Evolutionary conservation across 306 rosid species (phyloP).

Genomic region (Sicyos baderoa): DNA sequence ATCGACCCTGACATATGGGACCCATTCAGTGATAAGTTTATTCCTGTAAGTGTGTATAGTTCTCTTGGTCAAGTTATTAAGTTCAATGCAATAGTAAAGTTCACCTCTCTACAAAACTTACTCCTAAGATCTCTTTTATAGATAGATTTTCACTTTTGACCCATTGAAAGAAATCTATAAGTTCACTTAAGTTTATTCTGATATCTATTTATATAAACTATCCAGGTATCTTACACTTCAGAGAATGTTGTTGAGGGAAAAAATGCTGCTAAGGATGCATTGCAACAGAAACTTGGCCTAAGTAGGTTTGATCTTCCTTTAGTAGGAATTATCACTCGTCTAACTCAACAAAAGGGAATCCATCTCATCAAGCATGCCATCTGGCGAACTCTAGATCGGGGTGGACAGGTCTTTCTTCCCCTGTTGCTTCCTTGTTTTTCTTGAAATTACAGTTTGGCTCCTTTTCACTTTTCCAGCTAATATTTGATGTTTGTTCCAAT

Average conservation of each 20-base stretch:
- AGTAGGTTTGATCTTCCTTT: conserved; percentile 66
- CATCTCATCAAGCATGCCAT: conserved; percentile 95
- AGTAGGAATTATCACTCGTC: conserved; percentile 71
- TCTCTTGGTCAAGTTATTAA: neutral
- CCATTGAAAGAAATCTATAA: neutral
- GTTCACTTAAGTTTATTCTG: conserved; percentile 4
- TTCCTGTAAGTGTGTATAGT: conserved; percentile 63
- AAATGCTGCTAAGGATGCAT: conserved; percentile 80
- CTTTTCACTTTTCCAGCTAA: conserved; percentile 5
- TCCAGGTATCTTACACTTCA: conserved; percentile 73
- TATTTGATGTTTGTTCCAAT: neutral
- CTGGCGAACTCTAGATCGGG: conserved; percentile 60
- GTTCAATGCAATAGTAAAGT: neutral
- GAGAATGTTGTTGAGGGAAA: conserved; percentile 96
- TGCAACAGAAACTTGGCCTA: conserved; percentile 72
- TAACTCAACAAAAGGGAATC: conserved; percentile 97
- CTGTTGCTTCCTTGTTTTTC: conserved; percentile 12
- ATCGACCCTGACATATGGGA: conserved; percentile 97
- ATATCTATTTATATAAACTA: conserved; percentile 5
- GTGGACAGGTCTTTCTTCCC: conserved; percentile 63
- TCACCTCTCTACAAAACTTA: neutral
- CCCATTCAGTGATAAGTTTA: conserved; percentile 63
- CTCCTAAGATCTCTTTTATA: neutral
- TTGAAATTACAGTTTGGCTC: conserved; percentile 7
- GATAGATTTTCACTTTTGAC: conserved; percentile 6